Percentiles rank a stretch among this genome's conserved stretches.
These are phyloP conservation scores for Wickerhamiella dianesei DNA, from an alignment of 805 yeast genomes.

Conservation along the genomic window DNA sequence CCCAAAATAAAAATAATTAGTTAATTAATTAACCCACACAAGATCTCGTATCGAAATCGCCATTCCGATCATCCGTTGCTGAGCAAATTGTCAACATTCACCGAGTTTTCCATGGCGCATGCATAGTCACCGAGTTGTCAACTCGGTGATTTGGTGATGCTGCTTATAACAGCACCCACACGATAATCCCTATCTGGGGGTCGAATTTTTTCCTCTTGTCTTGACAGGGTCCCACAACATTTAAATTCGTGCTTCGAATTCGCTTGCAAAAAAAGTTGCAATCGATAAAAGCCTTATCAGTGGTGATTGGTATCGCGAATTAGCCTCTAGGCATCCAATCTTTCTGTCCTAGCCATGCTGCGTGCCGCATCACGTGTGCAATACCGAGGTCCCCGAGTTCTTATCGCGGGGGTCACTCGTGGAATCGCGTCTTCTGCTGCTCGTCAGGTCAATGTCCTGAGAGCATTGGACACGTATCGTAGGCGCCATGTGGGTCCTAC, in stretches of 20 bases:
- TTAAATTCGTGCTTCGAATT: no score
- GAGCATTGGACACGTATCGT: slow-evolving; percentile 64
- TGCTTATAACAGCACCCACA: neutral
- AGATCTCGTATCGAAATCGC: no score
- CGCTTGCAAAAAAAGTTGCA: neutral
- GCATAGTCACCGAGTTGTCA: neutral
- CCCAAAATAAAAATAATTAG: no score
- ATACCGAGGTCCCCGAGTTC: neutral
- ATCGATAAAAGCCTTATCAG: no score
- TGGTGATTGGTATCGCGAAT: no score
- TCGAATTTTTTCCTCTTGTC: neutral
- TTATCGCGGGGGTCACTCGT: neutral
- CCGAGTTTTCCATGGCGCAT: neutral
- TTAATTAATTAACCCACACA: no score
- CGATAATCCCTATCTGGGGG: neutral
- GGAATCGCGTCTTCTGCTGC: neutral
- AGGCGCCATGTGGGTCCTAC: slow-evolving; percentile 84
- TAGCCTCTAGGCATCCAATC: no score
- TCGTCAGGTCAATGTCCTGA: slow-evolving; percentile 6
- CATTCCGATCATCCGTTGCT: no score
- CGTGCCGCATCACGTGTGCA: neutral
- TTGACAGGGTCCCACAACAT: neutral
- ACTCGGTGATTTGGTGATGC: neutral
- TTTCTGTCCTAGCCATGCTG: neutral
- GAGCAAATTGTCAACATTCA: neutral